Base-by-base conservation (phyloP, 345 rosid species). In the Eucalyptus rudis region DNA sequence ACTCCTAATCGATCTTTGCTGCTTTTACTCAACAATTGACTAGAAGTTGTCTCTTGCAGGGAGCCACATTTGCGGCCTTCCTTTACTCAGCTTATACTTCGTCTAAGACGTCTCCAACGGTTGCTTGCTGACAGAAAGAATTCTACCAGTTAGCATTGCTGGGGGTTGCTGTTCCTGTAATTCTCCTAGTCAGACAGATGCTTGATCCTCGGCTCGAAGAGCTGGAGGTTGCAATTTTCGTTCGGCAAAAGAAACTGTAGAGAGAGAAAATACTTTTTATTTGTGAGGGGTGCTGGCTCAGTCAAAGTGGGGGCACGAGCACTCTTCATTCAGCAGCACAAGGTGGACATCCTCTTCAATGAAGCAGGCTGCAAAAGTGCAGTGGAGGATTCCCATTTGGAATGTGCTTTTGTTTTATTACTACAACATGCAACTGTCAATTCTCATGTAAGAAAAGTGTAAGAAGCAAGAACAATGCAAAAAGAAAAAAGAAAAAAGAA, bases 291-390 rank as follows among this genome's bases (percentile, higher is more conserved):
- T 86, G 87, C 87, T 93, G 96, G 98, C 94, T 94, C 99, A 96
- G 90, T 96, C 99, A 94, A 97, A 97, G 95, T 91, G 98, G 97
- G 99, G 94, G 94, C 96, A 91, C 93, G 83, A 92, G 90, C 98
- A 93, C 96, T 87, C 56, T 88, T 89, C 86, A 85, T 89, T 90
- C 91, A 51, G 87, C 84, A 44, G 36, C 88, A 84, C 14, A 68
- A 84, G 79, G 89, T 49, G 94, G 94, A 88, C 87, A 88, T 92
- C 93, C 93, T 90, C 91, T 59, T 89, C 6, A 47, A 88, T 94
- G 93, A 96, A 91, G 91, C 83, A 40, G 51, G 94, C 94, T 91
- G 95, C 52, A 90, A 91, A 91, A 92, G 93, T 89, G 87, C 87
- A 85, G 87, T n/a, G 90, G 86, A 52, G 76, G 54, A 50, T 54